Base-by-base conservation (phyloP, 2,329 filamentous ascomycete genomes). In the Alternaria alternata region DNA sequence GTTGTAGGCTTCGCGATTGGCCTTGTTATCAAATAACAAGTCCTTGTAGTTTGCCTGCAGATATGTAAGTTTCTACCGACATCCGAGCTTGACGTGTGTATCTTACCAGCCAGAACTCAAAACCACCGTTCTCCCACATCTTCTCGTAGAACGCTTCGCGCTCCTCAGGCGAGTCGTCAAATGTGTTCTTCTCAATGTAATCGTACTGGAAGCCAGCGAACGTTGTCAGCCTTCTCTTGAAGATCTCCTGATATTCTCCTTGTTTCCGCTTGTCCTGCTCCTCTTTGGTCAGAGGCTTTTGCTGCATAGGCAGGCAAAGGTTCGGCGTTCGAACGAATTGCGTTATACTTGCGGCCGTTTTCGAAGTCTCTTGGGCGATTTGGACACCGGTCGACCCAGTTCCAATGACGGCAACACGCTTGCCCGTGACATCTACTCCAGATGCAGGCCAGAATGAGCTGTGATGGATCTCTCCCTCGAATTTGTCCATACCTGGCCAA, bases 321-420 rank as follows among this genome's bases (percentile, higher is more conserved):
- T 91, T 91, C 0, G 89, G 89, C 1, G 88, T 91, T 11, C 89
- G 83, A 67, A 91, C 88, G 73, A 90, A 90, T 36, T 91, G 86
- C 3, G 79, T 82, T 1, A 91, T 56, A 36, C 71, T 75, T 6
- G 79, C 82, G 0, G 83, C 86, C 12, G 81, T 71, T 3, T 84
- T 84, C 2, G 83, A 85, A 74, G 84, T 85, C 54, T 86, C 87
- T 64, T 91, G 88, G 0, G 84, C 82, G 43, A 89, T 84, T 66
- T 91, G 88, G 1, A 90, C 84, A 1, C 88, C 88, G 0, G 87
- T 87, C 0, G 88, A 86, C 1, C 88, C 88, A 0, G 87, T 90
- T 12, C 89, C 88, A 34, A 91, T 85, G 57, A 90, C 83, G 16
- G 84, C 88, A 51, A 86, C 83, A 18, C 83, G 82, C 73, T 90